Evolutionary conservation across 257 asterid genomes (phyloP), one percentile per base, ranked within the genome.

Genomic region (Capsicum pubescens): DNA sequence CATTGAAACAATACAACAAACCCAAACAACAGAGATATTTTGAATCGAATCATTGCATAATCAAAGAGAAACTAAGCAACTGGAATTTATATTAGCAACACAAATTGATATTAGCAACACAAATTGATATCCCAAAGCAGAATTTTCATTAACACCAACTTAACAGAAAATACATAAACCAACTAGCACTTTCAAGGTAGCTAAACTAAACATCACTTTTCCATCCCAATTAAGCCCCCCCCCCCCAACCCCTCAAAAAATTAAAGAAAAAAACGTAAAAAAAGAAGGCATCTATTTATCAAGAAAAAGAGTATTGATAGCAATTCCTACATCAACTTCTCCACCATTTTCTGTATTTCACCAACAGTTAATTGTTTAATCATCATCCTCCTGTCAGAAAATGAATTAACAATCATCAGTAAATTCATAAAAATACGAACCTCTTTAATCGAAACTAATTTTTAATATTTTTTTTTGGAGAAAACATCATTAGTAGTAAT

Each of bases 341-440:
- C 7, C 82, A 21, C 16, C 69, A 21, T 21, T 42, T 39, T 35
- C 50, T 13, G 10, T 3, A 56, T 6, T 70, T 55, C 85, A 14
- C 13, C 59, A 59, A 19, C 68, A 35, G 36, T 35, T 10, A 50
- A 12, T 12, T 19, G 16, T 70, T 58, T 58, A 83, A 17, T 85
- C 87, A 42, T 85, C 87, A 13, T 85, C 87, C 42, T 70, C 87
- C 59, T 85, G 82, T 3, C 16, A 7, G 44, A 77, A 56, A 4
- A 39, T 1, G 17, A 42, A 7, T 26, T 1, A 44, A 9, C 10
- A 5, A 0, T 13, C 6, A 80, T 57, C 52, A 42, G 2, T 55
- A 82, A 8, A 26, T 26, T 26, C 32, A 26, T 26, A 1, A 26
- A 26, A 26, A 26, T 26, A 26, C 2, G 32, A 26, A 26, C 32